Evolutionary conservation across 1,139 yeast genomes (phyloP), one percentile per base, ranked within the genome.

Genomic region (Debaryomyces singareniensis): DNA sequence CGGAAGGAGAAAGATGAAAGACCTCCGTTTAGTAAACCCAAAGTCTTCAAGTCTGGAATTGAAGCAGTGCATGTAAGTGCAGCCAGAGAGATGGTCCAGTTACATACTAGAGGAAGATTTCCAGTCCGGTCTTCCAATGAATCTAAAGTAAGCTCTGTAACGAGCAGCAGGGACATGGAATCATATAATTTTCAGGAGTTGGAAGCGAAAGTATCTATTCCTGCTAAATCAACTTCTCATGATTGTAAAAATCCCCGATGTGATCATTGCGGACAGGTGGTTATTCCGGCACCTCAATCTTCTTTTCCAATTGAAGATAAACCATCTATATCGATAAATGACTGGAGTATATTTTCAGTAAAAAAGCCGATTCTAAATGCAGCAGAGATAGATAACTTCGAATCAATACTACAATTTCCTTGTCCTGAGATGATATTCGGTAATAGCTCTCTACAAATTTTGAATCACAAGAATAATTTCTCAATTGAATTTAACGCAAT

Each of bases 351-450:
- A 6, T 71, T 67, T 39, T 80, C 95, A 0, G 61, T 67, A 28
- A 78, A 86, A 49, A 73, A 72, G 32, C 95, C 98, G 0, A 91
- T 91, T 27, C 59, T 86, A 36, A 79, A 73, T 40, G 68, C 91
- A 1, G 62, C 58, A 3, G 96, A 87, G 49, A 71, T 91, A 35
- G 96, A 87, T 36, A 69, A 81, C 43, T 81, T 76, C 35, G 74
- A 69, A 5, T 53, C 71, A n/a, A 47, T 68, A 33, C 68, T 81
- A 35, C 76, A 77, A 7, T 75, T 91, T 41, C 95, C 97, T 0
- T 59, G 91, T 31, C 99, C 99, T 1, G 99, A 91, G 51, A 91
- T 91, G 98, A 87, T 91, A 11, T 91, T 91, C 58, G 97, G 97
- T n/a, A 78, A 84, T 42, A 89, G 84, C 50, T 56, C 58, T 36